Percentiles rank a stretch among this genome's conserved stretches.
Evolutionary conservation across 2,329 filamentous ascomycete genomes (phyloP).

Genomic region (Chrysoporthe cubensis): DNA sequence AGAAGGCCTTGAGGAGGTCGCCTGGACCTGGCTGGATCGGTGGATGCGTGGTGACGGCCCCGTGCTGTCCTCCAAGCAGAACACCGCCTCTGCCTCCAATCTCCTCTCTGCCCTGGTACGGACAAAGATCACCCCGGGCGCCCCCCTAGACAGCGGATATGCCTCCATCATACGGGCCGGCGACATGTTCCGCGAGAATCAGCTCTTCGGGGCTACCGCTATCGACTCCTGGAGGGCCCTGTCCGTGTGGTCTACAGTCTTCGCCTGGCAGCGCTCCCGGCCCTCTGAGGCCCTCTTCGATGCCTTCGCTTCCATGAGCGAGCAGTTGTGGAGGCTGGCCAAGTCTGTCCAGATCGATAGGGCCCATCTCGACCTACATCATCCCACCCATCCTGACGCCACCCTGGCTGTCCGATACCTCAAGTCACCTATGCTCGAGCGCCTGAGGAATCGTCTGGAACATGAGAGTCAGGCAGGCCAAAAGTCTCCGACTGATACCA

Average conservation of each 20-base stretch:
- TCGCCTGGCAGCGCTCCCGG: slow-evolving; percentile 48
- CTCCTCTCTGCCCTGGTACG: slow-evolving; percentile 47
- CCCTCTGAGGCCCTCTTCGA: slow-evolving; percentile 57
- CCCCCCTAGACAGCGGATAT: slow-evolving; percentile 55
- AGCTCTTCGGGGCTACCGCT: slow-evolving; percentile 43
- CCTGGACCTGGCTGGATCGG: slow-evolving; percentile 57
- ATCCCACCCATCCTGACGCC: slow-evolving; percentile 55
- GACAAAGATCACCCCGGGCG: slow-evolving; percentile 39
- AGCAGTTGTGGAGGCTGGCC: slow-evolving; percentile 39
- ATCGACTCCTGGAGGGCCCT: slow-evolving; percentile 51
- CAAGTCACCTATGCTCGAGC: slow-evolving; percentile 28
- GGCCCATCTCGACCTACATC: slow-evolving; percentile 59
- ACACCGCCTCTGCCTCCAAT: slow-evolving; percentile 32
- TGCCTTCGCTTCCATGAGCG: slow-evolving; percentile 52
- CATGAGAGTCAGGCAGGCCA: slow-evolving; percentile 32
- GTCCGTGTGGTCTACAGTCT: slow-evolving; percentile 57
- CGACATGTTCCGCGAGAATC: slow-evolving; percentile 43
- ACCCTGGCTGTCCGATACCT: slow-evolving; percentile 48
- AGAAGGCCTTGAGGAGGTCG: slow-evolving; percentile 54
- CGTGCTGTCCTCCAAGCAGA: slow-evolving; percentile 14
- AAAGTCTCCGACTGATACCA: slow-evolving; percentile 16
- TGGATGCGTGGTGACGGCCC: slow-evolving; percentile 38
- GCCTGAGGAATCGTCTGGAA: slow-evolving; percentile 32
- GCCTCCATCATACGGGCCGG: slow-evolving; percentile 52
- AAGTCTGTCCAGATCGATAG: slow-evolving; percentile 47